Percentiles rank a stretch among this genome's conserved stretches.
Evolutionary conservation across 352 stramenopile species (phyloP).

Genomic region (Phytophthora hibernalis): DNA sequence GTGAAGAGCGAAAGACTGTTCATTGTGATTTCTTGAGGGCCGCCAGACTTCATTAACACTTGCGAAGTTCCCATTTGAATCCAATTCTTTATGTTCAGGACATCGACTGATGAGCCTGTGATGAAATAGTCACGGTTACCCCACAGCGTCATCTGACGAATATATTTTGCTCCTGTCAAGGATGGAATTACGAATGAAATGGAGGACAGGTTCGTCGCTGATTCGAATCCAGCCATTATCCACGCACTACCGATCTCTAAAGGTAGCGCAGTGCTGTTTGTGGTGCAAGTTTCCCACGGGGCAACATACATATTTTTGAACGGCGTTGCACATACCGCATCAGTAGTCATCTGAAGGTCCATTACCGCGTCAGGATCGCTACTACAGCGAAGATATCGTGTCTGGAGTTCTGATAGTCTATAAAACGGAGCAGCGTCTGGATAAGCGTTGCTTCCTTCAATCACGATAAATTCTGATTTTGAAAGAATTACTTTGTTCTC

Average conservation of each 20-base stretch:
- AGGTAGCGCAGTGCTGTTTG: conserved; percentile 33
- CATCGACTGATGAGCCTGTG: conserved; percentile 1
- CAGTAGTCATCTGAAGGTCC: conserved; percentile 3
- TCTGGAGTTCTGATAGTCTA: conserved; percentile 33
- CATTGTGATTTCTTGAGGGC: conserved; percentile 41
- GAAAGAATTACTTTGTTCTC: conserved; percentile 70
- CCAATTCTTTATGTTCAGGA: conserved; percentile 54
- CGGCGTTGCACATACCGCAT: conserved; percentile 11
- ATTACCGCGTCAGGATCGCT: conserved; percentile 26
- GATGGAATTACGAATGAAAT: conserved; percentile 50
- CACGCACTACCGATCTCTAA: conserved; percentile 57
- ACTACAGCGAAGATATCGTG: conserved; percentile 44
- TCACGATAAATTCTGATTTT: conserved; percentile 41
- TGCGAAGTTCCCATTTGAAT: conserved; percentile 40
- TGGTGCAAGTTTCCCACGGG: conserved; percentile 53
- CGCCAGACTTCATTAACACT: conserved; percentile 58
- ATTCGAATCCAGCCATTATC: conserved; percentile 60
- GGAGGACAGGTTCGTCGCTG: conserved; percentile 42
- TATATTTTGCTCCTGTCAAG: conserved; percentile 55
- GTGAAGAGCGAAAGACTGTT: conserved; percentile 35
- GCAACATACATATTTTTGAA: conserved; percentile 19
- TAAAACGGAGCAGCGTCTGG: conserved; percentile 46
- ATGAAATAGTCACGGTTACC: conserved; percentile 39
- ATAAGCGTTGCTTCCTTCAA: conserved; percentile 64
- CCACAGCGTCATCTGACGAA: conserved; percentile 57